These are phyloP conservation scores for Rickenella mellea DNA, from an alignment of 768 basidiomycete species.

Conservation along the genomic window DNA sequence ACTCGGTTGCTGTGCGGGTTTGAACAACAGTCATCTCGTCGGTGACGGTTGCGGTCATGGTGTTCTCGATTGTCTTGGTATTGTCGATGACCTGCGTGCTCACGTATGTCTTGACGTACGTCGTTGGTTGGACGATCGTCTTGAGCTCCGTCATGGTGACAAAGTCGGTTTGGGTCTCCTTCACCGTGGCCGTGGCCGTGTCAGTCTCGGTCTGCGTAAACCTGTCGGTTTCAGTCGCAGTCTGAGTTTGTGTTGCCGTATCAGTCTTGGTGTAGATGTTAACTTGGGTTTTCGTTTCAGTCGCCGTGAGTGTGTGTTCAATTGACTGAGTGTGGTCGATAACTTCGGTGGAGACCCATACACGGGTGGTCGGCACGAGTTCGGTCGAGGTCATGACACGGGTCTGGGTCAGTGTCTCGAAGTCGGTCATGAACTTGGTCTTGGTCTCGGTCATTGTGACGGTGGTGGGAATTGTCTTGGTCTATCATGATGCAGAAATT, in stretches of 20 bases:
- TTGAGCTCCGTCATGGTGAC: conserved; percentile 44
- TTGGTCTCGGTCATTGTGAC: conserved; percentile 34
- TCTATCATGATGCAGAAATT: conserved; percentile 13
- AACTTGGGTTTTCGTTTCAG: conserved; percentile 48
- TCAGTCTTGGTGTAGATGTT: conserved; percentile 40
- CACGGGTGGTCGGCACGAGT: conserved; percentile 51
- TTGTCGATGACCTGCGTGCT: conserved; percentile 51
- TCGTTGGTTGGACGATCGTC: conserved; percentile 49
- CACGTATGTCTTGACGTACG: conserved; percentile 42
- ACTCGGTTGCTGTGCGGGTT: conserved; percentile 42
- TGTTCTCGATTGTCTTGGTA: conserved; percentile 49
- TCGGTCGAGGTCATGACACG: conserved; percentile 35
- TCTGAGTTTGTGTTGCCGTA: conserved; percentile 21
- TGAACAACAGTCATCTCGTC: conserved; percentile 22
- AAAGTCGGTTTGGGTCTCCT: conserved; percentile 46
- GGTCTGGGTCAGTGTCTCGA: conserved; percentile 12
- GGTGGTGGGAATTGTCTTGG: conserved; percentile 29
- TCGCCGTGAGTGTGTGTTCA: conserved; percentile 54
- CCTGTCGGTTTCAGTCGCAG: conserved; percentile 24
- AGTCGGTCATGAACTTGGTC: conserved; percentile 9
- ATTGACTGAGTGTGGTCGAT: conserved; percentile 46
- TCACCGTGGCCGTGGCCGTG: conserved; percentile 33
- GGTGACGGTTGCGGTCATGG: conserved; percentile 25
- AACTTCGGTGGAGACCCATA: conserved; percentile 59
- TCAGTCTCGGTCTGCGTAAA: conserved; percentile 33